These are phyloP conservation scores for Globisporangium yorkense DNA, from an alignment of 352 stramenopile species.

Conservation along the genomic window DNA sequence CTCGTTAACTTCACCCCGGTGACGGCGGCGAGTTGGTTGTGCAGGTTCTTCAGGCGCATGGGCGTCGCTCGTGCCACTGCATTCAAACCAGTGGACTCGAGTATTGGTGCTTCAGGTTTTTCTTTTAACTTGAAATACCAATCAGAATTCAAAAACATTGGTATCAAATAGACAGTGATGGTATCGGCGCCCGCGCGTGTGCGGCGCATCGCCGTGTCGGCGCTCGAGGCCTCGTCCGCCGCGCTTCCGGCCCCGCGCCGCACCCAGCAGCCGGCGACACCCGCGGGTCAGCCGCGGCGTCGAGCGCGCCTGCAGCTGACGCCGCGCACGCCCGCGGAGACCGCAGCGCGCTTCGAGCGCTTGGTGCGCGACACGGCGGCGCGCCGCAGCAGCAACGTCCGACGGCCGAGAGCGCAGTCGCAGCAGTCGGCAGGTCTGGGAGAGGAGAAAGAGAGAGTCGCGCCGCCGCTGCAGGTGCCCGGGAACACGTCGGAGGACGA, in stretches of 20 bases:
- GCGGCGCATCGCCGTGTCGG: neutral
- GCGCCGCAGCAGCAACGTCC: neutral
- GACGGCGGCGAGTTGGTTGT: too few species aligned
- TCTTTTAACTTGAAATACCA: too few species aligned
- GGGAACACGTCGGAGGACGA: constrained; percentile 21
- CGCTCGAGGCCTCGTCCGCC: constrained; percentile 12
- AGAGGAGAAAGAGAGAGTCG: neutral
- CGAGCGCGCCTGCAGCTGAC: constrained; percentile 12
- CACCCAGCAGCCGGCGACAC: neutral
- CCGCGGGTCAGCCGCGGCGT: constrained; percentile 2
- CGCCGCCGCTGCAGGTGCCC: constrained; percentile 11
- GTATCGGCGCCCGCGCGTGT: neutral
- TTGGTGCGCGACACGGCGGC: constrained; percentile 5
- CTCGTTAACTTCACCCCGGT: too few species aligned
- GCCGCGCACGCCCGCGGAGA: constrained; percentile 11
- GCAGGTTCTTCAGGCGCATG: too few species aligned
- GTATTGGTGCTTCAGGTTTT: too few species aligned
- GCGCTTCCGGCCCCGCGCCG: neutral
- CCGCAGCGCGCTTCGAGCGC: constrained; percentile 10
- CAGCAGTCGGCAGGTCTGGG: too few species aligned
- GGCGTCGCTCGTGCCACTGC: too few species aligned
- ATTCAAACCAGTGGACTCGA: too few species aligned
- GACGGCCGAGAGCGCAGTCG: neutral
- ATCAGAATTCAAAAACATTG: too few species aligned
- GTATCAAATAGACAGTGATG: neutral